Base-by-base conservation (phyloP, 2,329 filamentous ascomycete genomes). In the Aspergillus candidus region DNA sequence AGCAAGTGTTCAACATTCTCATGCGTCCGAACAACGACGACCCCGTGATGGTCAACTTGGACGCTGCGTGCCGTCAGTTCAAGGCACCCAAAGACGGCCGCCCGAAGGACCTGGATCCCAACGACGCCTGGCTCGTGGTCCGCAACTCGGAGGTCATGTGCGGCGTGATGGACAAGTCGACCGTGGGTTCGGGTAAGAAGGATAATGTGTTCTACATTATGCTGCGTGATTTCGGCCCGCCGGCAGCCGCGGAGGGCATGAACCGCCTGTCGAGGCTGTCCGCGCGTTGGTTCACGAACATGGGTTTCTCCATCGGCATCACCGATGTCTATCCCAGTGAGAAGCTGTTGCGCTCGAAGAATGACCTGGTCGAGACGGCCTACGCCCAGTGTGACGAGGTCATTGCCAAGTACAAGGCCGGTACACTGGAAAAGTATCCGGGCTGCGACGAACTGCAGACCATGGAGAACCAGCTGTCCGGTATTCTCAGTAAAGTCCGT, bases 121-220 rank as follows among this genome's bases (percentile, higher is more conserved):
- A 93, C 53, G 93, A 98, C 64, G 83, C 84, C 6, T 97, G 88
- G 78, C 74, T 98, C 8, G 88, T 95, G 11, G 84, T 98, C 50
- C 86, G 91, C 45, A 97, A 98, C 62, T 97, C 91, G 0, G 90
- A 96, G 64, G 83, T 97, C 49, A 94, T 98, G 87, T 97, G 91
- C 61, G 93, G 93, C 49, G 80, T 84, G 47, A 96, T 97, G 89
- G 93, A 98, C 72, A 98, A 98, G 69, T 86, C 88, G 1, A 97
- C 90, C 0, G 88, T 98, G n/a, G 93, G 93, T 55, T 83, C 88
- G 5, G 93, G 93, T 57, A 97, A 97, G 73, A 98, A 98, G 63
- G 91, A 95, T 63, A 96, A 90, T 0, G 83, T 98, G 14, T 98
- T 97, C 62, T 98, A 96, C 60, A 86, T 97, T 44, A 91, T 98